Percentiles rank a stretch among this genome's conserved stretches.
These are phyloP conservation scores for Claviceps digitariae DNA, from an alignment of 2,329 filamentous ascomycete species.

Conservation along the genomic window DNA sequence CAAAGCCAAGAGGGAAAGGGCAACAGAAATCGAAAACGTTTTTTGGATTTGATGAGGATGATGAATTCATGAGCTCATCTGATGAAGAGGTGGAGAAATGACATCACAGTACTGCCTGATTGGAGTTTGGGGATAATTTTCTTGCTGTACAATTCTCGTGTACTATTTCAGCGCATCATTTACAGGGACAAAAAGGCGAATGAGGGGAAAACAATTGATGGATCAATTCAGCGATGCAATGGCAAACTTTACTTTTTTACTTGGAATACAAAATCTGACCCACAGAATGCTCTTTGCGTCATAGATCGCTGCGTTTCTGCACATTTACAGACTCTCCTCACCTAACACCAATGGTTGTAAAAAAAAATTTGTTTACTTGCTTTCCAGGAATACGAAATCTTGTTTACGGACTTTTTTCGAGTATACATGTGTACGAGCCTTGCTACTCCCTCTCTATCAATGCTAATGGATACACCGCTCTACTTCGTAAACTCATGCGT, in stretches of 20 bases:
- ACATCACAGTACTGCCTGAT: not conserved
- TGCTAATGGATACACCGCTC: conserved; percentile 10
- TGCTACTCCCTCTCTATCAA: conserved; percentile 18
- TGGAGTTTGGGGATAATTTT: not conserved
- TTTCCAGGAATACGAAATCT: no score
- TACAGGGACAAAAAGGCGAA: not conserved
- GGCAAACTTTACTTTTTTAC: not conserved
- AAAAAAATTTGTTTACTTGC: no score
- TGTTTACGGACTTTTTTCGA: conserved; percentile 17
- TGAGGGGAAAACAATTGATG: not conserved
- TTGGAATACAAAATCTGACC: not conserved
- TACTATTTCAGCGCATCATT: not conserved
- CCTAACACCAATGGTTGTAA: conserved; percentile 6
- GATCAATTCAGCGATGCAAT: not conserved
- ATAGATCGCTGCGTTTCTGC: conserved; percentile 2
- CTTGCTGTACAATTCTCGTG: not conserved
- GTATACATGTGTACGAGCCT: conserved; percentile 24
- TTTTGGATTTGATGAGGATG: conserved; percentile 68
- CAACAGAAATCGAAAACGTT: conserved; percentile 37
- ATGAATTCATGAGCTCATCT: conserved; percentile 58
- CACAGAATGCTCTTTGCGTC: not conserved
- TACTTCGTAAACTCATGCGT: conserved; percentile 32
- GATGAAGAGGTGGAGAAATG: conserved; percentile 35
- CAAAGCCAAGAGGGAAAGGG: conserved; percentile 21
- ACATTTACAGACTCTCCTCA: conserved; percentile 5